phyloP scores from a whole-genome alignment of 441 rosid species.

The Breynia disticha region DNA sequence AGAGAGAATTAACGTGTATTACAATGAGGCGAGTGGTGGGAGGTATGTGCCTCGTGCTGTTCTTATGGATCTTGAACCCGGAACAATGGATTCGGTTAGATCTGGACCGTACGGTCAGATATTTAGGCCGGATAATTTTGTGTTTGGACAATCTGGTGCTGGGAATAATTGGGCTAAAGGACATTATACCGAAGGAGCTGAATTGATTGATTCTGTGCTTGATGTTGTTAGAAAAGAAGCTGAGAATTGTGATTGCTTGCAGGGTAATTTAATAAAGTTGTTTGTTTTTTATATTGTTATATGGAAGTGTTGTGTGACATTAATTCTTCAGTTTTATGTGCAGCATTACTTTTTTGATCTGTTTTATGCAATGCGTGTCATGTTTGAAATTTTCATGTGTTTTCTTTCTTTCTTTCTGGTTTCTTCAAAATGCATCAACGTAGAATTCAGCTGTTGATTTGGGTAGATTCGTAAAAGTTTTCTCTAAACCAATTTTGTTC shows the following conservation, averaged over 20 bases:
- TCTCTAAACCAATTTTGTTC: too few relatives aligned
- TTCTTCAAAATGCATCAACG: too few relatives aligned
- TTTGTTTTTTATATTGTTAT: conserved; percentile 8
- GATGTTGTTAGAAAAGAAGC: conserved; percentile 51
- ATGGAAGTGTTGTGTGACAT: conserved; percentile 11
- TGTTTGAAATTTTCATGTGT: too few relatives aligned
- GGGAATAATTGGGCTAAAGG: conserved; percentile 75
- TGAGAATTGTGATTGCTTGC: conserved; percentile 46
- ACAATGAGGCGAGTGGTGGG: conserved; percentile 56
- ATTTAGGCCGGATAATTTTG: conserved; percentile 60
- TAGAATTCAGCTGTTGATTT: too few relatives aligned
- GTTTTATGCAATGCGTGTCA: too few relatives aligned
- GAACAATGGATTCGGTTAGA: conserved; percentile 57
- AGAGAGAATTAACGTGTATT: conserved; percentile 53
- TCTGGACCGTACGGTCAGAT: conserved; percentile 52
- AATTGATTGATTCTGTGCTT: conserved; percentile 56
- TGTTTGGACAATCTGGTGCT: conserved; percentile 62
- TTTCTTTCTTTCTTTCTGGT: too few relatives aligned
- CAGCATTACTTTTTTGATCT: too few relatives aligned
- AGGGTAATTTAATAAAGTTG: conserved; percentile 16
- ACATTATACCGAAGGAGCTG: conserved; percentile 61
- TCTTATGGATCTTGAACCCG: conserved; percentile 68
- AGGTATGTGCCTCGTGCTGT: conserved; percentile 59
- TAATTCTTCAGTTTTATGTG: too few relatives aligned
- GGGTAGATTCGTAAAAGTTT: too few relatives aligned